These are phyloP conservation scores for Neonectria coccinea DNA, from an alignment of 2,329 filamentous ascomycete genomes.

Conservation along the genomic window DNA sequence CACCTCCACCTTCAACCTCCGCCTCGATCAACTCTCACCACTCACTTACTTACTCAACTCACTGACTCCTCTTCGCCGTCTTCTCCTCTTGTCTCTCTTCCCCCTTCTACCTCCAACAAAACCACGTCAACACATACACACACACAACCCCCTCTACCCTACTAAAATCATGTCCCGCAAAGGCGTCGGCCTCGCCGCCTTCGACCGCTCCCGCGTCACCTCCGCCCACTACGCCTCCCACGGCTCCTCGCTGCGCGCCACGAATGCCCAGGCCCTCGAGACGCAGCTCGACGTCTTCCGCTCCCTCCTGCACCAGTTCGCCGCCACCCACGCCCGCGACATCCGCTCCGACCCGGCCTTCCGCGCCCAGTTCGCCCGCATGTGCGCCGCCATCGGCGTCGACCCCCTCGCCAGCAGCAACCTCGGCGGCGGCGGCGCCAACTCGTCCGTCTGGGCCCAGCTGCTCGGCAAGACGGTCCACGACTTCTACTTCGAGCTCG, in stretches of 20 bases:
- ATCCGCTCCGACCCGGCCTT: constrained; percentile 96
- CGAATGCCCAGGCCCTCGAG: constrained; percentile 86
- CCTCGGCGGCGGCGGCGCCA: constrained; percentile 48
- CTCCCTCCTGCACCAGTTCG: constrained; percentile 93
- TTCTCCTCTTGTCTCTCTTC: not conserved
- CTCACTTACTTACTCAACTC: not conserved
- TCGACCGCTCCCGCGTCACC: constrained; percentile 85
- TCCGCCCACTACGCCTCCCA: constrained; percentile 91
- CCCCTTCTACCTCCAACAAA: constrained; percentile 7
- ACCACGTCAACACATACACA: constrained; percentile 3
- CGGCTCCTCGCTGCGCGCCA: constrained; percentile 85
- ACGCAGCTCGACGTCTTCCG: constrained; percentile 97
- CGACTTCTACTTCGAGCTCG: constrained; percentile 98
- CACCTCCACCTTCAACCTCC: constrained; percentile 17
- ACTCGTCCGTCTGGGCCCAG: constrained; percentile 87
- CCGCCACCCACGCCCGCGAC: constrained; percentile 92
- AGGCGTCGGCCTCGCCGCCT: constrained; percentile 90
- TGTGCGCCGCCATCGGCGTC: constrained; percentile 97
- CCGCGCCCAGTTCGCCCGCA: constrained; percentile 95
- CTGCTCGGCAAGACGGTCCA: constrained; percentile 91
- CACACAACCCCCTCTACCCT: not conserved
- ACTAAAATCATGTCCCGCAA: constrained; percentile 72
- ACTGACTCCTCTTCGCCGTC: not conserved
- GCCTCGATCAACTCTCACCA: constrained; percentile 3
- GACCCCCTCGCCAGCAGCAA: constrained; percentile 80